phyloP scores from a whole-genome alignment of 2,329 filamentous ascomycete genomes.

The Colletotrichum higginsianum region DNA sequence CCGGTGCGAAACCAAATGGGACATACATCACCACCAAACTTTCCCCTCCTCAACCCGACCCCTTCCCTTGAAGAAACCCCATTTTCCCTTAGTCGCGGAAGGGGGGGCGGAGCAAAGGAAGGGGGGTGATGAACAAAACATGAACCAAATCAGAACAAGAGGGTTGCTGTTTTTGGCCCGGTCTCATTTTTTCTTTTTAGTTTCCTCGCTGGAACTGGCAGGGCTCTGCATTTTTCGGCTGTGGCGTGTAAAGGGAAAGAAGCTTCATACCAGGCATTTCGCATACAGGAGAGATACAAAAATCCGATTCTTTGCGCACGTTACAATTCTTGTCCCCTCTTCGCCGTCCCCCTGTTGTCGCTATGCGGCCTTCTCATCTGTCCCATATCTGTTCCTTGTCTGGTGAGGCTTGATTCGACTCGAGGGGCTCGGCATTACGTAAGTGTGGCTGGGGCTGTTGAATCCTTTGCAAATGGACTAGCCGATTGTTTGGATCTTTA shows the following conservation, averaged over 20 bases:
- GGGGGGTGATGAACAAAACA: constrained; percentile 10
- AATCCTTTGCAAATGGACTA: fast-evolving
- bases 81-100: neutral
- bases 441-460: too few species aligned
- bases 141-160: constrained; percentile 13
- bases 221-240: constrained; percentile 69
- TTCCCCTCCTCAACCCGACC: constrained; percentile 5
- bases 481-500: fast-evolving
- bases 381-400: neutral
- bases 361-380: neutral
- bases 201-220: constrained; percentile 60
- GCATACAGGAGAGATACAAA: constrained; percentile 61
- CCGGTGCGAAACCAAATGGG: constrained; percentile 41
- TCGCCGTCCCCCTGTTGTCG: neutral
- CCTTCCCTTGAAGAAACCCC: constrained; percentile 18
- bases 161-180: constrained; percentile 34
- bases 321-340: constrained; percentile 8
- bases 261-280: constrained; percentile 64
- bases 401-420: neutral
- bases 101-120: constrained; percentile 13
- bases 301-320: constrained; percentile 47
- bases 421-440: neutral
- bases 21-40: constrained; percentile 23
- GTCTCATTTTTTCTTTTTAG: constrained; percentile 45
- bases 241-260: constrained; percentile 66